Evolutionary conservation across 768 basidiomycete genomes (phyloP), one percentile per base, ranked within the genome.

Genomic region (Mycena metata): DNA sequence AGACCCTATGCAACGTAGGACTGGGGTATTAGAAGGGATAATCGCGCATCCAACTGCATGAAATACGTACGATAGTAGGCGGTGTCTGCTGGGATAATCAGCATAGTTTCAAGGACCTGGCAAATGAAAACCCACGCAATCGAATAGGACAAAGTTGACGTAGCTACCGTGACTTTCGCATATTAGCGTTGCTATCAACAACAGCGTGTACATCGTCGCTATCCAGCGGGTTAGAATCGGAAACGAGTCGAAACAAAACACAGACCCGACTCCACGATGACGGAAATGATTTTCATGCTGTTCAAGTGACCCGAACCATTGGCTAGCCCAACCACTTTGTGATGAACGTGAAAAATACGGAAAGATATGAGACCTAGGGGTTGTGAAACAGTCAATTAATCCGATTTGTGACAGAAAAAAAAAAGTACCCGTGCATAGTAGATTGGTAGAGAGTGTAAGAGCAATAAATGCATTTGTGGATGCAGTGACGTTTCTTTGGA

Each of bases 251-350:
- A 26, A 23, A 21, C n/a, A 45, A 21, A 17, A 16, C 10, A 41
- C 60, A 9, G 6, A 61, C 61, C 61, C 23, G 61, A 63, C 50
- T 63, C 61, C 7, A 63, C 50, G 35, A 63, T 54, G 13, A 63
- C n/a, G 1, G 61, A 51, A 5, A 63, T 10, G 23, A 63, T 52
- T 2, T 23, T 13, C 3, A 63, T n/a, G 11, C 23, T 42, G n/a
- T 54, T 50, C 23, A 30, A 19, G 10, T 50, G 61, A 21, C 39
- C 23, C n/a, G 30, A 21, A 8, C 26, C 11, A 8, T 4, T 23
- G 10, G n/a, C 42, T 39, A 63, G 21, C 39, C 36, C 4, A 21
- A 39, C 21, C 10, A 63, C 50, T 12, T 17, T 21, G 24, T 41
- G 49, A 17, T 54, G 33, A 16, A 52, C 36, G 1, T 19, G 36